These are phyloP conservation scores for Xylaria sp. DNA, from an alignment of 2,329 filamentous ascomycete genomes.

Conservation along the genomic window DNA sequence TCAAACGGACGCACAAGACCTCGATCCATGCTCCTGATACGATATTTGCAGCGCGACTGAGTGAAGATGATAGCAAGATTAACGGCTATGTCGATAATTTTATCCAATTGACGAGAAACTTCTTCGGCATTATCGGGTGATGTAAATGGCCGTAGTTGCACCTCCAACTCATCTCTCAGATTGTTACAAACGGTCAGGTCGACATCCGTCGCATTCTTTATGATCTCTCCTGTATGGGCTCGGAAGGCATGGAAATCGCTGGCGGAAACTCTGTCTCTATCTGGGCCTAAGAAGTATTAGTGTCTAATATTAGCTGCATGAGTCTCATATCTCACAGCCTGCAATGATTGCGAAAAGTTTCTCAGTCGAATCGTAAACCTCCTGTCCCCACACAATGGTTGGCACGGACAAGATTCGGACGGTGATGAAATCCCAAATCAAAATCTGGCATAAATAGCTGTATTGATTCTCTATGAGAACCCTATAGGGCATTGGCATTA, in stretches of 20 bases:
- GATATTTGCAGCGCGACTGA: no score
- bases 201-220: not conserved
- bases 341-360: not conserved
- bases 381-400: not conserved
- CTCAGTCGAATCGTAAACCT: not conserved
- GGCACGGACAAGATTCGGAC: not conserved
- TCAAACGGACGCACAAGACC: not conserved
- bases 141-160: not conserved
- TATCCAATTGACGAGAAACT: not conserved
- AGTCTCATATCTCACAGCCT: no score
- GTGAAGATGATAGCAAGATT: not conserved
- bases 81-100: not conserved
- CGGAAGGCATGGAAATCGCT: conserved; percentile 1
- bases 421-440: conserved; percentile 10
- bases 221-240: not conserved
- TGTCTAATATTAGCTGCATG: not conserved
- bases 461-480: not conserved
- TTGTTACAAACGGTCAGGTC: not conserved
- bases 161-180: not conserved
- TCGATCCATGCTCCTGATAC: not conserved
- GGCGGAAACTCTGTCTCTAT: not conserved
- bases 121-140: not conserved
- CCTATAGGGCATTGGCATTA: not conserved
- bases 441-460: not conserved
- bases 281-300: not conserved